Conservation (phyloP, 2,329 filamentous ascomycete species). For the Curvularia eragrostidis region DNA sequence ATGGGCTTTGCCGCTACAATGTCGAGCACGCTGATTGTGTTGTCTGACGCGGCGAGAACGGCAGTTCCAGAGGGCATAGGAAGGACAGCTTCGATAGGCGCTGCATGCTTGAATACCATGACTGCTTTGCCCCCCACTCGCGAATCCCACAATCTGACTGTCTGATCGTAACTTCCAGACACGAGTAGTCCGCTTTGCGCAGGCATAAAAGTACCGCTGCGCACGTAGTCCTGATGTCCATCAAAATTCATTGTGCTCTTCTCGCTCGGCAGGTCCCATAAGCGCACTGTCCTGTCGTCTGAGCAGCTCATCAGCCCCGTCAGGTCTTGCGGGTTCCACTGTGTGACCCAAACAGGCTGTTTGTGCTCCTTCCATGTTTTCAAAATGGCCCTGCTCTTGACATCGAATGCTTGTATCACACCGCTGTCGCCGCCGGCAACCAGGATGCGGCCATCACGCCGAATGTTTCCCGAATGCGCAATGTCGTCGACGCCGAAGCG, state of each 20-base stretch:
- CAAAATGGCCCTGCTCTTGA: slow-evolving; percentile 85
- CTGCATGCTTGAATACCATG: slow-evolving; percentile 95
- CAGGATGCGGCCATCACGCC: slow-evolving; percentile 85
- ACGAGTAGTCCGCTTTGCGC: slow-evolving; percentile 73
- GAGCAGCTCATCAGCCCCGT: slow-evolving; percentile 88
- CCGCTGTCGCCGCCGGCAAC: slow-evolving; percentile 92
- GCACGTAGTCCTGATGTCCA: slow-evolving; percentile 92
- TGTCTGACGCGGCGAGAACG: slow-evolving; percentile 82
- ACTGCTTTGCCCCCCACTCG: slow-evolving; percentile 69
- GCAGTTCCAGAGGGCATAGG: slow-evolving; percentile 86
- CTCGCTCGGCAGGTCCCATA: slow-evolving; percentile 91
- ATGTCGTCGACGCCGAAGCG: slow-evolving; percentile 81
- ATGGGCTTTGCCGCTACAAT: slow-evolving; percentile 88
- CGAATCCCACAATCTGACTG: slow-evolving; percentile 92
- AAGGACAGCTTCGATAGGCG: slow-evolving; percentile 86
- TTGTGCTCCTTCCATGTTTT: slow-evolving; percentile 96
- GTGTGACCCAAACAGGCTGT: slow-evolving; percentile 90
- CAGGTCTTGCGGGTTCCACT: slow-evolving; percentile 87
- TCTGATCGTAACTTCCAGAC: slow-evolving; percentile 93
- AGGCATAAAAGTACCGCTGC: slow-evolving; percentile 85
- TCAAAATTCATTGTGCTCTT: slow-evolving; percentile 77
- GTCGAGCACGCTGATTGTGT: slow-evolving; percentile 88
- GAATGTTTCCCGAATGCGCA: slow-evolving; percentile 86
- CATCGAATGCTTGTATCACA: slow-evolving; percentile 93
- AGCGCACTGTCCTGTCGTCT: slow-evolving; percentile 88